Evolutionary conservation across 1,139 yeast genomes (phyloP), one percentile per base, ranked within the genome.

Genomic region (Yamadazyma epiphylla): DNA sequence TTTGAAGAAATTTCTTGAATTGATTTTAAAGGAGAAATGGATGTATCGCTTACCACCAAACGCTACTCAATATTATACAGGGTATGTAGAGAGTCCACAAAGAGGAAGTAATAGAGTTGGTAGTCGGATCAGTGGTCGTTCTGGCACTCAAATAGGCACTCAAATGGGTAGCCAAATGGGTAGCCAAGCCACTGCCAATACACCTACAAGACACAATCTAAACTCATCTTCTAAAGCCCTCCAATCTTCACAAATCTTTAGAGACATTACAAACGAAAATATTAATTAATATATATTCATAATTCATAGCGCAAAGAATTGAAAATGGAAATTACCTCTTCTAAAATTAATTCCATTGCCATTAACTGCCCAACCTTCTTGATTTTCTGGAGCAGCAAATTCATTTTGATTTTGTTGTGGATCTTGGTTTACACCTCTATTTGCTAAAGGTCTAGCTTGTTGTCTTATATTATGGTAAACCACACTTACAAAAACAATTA

Each of bases 21-120:
- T 87, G 28, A 58, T 88, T 20, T 70, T 74, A 26, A 52, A 60
- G 4, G 69, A 75, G 33, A 65, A 70, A 0, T 89, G 96, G 96
- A 63, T 80, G 26, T 72, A 77, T 42, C 55, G 65, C 28, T 53
- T 82, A 15, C 80, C 81, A 3, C 40, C 46, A 8, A 49, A 52
- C 14, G 80, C 80, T 5, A 25, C 29, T 12, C 14, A 26, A 3
- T 37, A 36, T 26, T 43, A 9, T 59, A 60, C 16, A 38, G 42
- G 3, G 10, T 10, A 7, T 17, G 20, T 17, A 7, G 20, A 17
- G 7, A 10, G 7, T 17, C 10, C 20, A 17, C 20, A 7, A 7
- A 17, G 20, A 17, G 9, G 20, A 7, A 17, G 20, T 19, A 30
- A 22, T 5, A 11, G 12, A 22, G 13, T 8, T 9, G 24, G 11